Conservation (phyloP, 257 asterid species). For the Ajuga chamaepitys region DNA sequence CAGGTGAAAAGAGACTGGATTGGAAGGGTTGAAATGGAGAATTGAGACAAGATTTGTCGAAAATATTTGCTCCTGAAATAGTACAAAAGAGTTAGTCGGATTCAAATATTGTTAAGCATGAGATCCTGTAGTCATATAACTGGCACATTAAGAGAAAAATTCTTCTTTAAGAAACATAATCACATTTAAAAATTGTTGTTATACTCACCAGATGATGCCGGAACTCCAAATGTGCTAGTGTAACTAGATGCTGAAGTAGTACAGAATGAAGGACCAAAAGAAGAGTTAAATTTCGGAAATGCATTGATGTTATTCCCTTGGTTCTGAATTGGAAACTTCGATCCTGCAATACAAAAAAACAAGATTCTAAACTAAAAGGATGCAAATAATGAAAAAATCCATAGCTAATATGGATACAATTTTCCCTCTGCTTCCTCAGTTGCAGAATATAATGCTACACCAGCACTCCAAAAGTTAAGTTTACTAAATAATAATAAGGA, state of each 20-base stretch:
- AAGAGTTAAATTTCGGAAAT: not conserved
- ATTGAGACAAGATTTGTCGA: not conserved
- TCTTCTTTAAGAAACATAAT: not conserved
- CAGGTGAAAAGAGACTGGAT: not conserved
- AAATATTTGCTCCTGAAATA: constrained; percentile 15
- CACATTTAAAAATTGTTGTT: not conserved
- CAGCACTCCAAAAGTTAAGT: not conserved
- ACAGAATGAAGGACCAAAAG: not conserved
- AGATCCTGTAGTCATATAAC: constrained; percentile 5
- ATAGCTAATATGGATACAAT: constrained; percentile 21
- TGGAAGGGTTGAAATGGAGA: not conserved
- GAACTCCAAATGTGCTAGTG: not conserved
- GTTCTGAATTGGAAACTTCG: not conserved
- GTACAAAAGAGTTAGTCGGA: not conserved
- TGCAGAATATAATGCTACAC: constrained; percentile 11
- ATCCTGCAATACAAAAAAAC: not conserved
- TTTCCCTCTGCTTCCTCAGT: not conserved
- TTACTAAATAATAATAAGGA: too few relatives aligned
- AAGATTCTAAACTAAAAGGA: too few relatives aligned
- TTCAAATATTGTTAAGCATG: not conserved
- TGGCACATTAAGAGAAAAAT: not conserved
- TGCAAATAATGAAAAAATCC: constrained; percentile 10
- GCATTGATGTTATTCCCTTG: not conserved
- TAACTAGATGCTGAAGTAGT: not conserved
- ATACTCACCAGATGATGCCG: not conserved